Percentiles rank a stretch among this genome's conserved stretches.
These are phyloP conservation scores for Graphiopsis chlorocephala DNA, from an alignment of 2,329 filamentous ascomycete species.

Conservation along the genomic window DNA sequence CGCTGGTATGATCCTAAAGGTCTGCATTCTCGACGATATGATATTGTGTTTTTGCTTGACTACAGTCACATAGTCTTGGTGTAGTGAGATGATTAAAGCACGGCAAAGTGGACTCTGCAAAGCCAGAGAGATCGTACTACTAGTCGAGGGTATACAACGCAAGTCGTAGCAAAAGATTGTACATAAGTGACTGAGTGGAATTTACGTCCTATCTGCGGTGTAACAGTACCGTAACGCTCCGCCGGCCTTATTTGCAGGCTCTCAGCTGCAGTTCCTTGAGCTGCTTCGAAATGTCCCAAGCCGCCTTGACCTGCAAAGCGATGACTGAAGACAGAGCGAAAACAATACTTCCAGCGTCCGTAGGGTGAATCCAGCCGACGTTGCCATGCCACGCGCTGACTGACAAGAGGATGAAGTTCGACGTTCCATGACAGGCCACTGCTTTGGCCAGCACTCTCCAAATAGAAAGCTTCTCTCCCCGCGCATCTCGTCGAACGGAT, in stretches of 20 bases:
- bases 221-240: not conserved
- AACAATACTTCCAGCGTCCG: not conserved
- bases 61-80: not conserved
- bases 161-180: not conserved
- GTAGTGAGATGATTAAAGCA: not conserved
- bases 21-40: not conserved
- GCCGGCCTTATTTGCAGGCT: not conserved
- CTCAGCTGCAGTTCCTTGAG: conserved; percentile 17
- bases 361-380: conserved; percentile 6
- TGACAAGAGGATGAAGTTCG: not conserved
- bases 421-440: not conserved
- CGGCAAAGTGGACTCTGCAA: not conserved
- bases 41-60: not conserved
- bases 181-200: not conserved
- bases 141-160: not conserved
- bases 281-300: conserved; percentile 18
- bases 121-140: not conserved
- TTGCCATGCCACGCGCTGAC: conserved; percentile 6
- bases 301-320: not conserved
- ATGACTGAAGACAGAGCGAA: not conserved
- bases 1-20: not conserved
- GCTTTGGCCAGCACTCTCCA: not conserved
- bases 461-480: not conserved
- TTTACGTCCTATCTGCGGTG: not conserved
- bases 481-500: conserved; percentile 9